Base-by-base conservation (phyloP, 164 flowering plant species). In the Vitis amurensis region DNA sequence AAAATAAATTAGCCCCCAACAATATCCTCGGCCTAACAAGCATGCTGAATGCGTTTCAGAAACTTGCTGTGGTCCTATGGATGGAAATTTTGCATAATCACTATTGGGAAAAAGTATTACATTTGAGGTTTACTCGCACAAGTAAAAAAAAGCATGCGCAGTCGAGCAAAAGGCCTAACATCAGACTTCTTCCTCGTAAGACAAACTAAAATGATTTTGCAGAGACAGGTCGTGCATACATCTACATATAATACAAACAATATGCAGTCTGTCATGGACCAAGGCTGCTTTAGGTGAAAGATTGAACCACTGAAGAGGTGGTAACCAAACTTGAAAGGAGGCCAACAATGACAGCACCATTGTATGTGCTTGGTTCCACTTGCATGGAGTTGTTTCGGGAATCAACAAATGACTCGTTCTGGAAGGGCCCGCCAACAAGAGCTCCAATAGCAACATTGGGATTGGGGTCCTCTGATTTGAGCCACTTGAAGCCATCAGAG, bases 381-480 rank as follows among this genome's bases (percentile, higher is more conserved):
- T 93, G 99, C 98, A 81, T 86, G 9, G 87, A 77, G 74, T 91
- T 91, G 87, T 91, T 89, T 58, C 97, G 78, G 27, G 79, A 74
- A 68, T 95, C 95, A 3, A 83, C 68, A 62, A 59, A 95, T 2
- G 91, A 80, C 50, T 93, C 98, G 50, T 91, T 93, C 8, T 64
- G 61, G 80, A 89, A 93, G 0, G 97, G 99, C 1, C 99, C 98
- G 27, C 99, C 99, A 11, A 95, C 94, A 12, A 95, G 83, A 29
- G 85, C 99, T 56, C 97, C 98, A 37, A 58, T 14, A 1, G 98
- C 99, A 49, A 89, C 79, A 58, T 93, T 93, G 7, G 97, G 99
- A 71, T 95, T 93, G 5, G 97, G 93, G 6, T 85, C 55, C 0
- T 75, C 53, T 3, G 93, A 83, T 2, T 76, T 66, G 9, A 91